Base-by-base conservation (phyloP, 768 basidiomycete species). In the Pleurotus cornucopiae region DNA sequence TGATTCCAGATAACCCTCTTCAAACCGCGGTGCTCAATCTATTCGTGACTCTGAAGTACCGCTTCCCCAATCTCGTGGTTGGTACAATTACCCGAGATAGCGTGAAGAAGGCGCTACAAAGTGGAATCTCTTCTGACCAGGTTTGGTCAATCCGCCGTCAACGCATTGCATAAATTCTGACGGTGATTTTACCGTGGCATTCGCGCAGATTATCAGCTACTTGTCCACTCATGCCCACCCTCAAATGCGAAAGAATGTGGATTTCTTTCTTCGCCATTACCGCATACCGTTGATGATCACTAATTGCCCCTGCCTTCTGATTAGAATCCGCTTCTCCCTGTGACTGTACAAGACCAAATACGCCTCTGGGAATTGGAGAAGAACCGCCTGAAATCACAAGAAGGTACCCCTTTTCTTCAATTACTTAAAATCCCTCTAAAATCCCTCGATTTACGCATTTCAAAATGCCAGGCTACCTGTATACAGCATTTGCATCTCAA, bases 301-400 rank as follows among this genome's bases (percentile, higher is more conserved):
- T 57, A 41, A 26, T 41, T 46, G 18, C 46, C 46, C 20, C 40
- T 9, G 56, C 55, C 44, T 63, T 44, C 62, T 57, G 37, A 49
- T 23, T 66, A 95, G 91, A 92, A 91, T 66, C 95, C 95, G 6
- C 75, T 98, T 12, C 76, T 99, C 20, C 96, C 97, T 25, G 94
- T 97, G 44, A 98, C 97, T 0, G 96, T 99, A 0, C 94, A 97
- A 66, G 96, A 99, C 72, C 96, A 98, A 71, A 91, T 99, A 59
- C 86, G 96, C 56, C 77, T 98, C 14, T 99, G 97, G 94, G 95
- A 99, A 71, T 78, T 95, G 44, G 97, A 98, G 74, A 83, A 89
- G 70, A 94, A 97, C 68, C 83, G 97, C 53, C 76, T 98, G 7
- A 88, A 90, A 64, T 87, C 90, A 41, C 78, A 86, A 68, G 91